Evolutionary conservation across 2,329 filamentous ascomycete genomes (phyloP), one percentile per base, ranked within the genome.

Genomic region (Aspergillus thermomutatus): DNA sequence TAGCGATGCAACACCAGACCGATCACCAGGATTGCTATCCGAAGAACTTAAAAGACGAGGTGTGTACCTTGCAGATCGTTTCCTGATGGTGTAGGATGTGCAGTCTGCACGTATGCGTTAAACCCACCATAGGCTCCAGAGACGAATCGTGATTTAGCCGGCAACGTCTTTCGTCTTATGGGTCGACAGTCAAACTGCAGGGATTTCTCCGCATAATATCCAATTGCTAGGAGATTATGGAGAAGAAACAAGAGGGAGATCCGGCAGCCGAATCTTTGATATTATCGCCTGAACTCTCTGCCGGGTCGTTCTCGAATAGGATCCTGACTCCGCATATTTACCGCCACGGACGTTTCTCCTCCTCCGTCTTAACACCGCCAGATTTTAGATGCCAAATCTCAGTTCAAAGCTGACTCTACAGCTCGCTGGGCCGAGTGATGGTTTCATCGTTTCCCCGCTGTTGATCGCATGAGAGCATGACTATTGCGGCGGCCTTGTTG

Each of bases 61-160:
- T 27, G 5, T 17, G 43, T 49, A 53, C 37, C 45, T 49, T 52
- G 54, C 45, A 34, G 50, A 56, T 53, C 54, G 6, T 53, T 56
- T 53, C 45, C 46, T n/a, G n/a, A 45, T 46, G 40, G 8, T 7
- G 41, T 28, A 43, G 3, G 17, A 6, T 11, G 45, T 52, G 54
- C 31, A 21, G 23, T 7, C 26, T 26, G 25, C 46, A 19, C 34
- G 26, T 52, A 49, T 31, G 23, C 31, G 27, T 41, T 21, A 21
- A 25, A 19, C 34, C n/a, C 10, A 4, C 1, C 21, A 45, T n/a
- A n/a, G 19, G n/a, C n/a, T 45, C 4, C n/a, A 9, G 17, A 11
- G 17, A 19, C 19, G 8, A 19, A 45, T 11, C 41, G 41, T n/a
- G 54, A 56, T 56, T 56, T 56, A 56, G 54, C 54, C 50, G 45